A percentile compares a stretch with the other conserved stretches of the same genome.
These are phyloP conservation scores for Alternaria rosae DNA, from an alignment of 2,329 filamentous ascomycete species.

Conservation along the genomic window DNA sequence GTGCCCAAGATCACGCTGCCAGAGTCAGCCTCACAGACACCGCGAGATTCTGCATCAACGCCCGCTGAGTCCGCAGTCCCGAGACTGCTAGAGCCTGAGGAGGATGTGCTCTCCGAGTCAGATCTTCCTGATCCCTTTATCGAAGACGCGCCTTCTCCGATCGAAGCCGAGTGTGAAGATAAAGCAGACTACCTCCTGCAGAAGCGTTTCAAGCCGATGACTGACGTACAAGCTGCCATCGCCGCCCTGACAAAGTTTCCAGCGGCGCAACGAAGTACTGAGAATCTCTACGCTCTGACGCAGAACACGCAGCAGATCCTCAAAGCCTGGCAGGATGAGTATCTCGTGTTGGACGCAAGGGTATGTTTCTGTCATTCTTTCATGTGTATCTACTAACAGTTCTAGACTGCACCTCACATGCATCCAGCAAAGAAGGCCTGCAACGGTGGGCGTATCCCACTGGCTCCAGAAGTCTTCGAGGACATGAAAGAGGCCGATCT, in stretches of 20 bases:
- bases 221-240: conserved; percentile 53
- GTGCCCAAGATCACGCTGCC: conserved; percentile 31
- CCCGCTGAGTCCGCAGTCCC: conserved; percentile 30
- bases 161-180: conserved; percentile 48
- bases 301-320: conserved; percentile 62
- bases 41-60: conserved; percentile 34
- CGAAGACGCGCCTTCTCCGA: conserved; percentile 34
- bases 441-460: conserved; percentile 57
- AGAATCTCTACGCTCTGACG: conserved; percentile 64
- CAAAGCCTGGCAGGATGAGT: conserved; percentile 66
- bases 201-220: conserved; percentile 52
- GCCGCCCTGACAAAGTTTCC: conserved; percentile 53
- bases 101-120: conserved; percentile 45
- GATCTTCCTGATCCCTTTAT: conserved; percentile 50
- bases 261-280: conserved; percentile 54
- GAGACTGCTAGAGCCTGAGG: conserved; percentile 39
- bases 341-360: conserved; percentile 60
- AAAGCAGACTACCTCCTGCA: conserved; percentile 53
- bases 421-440: conserved; percentile 60
- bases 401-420: conserved; percentile 59
- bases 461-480: conserved; percentile 60
- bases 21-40: conserved; percentile 37
- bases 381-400: conserved; percentile 29
- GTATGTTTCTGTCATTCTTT: conserved; percentile 27
- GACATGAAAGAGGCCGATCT: conserved; percentile 68